Conservation (phyloP, 2,329 filamentous ascomycete species). For the Sporothrix globosa region DNA sequence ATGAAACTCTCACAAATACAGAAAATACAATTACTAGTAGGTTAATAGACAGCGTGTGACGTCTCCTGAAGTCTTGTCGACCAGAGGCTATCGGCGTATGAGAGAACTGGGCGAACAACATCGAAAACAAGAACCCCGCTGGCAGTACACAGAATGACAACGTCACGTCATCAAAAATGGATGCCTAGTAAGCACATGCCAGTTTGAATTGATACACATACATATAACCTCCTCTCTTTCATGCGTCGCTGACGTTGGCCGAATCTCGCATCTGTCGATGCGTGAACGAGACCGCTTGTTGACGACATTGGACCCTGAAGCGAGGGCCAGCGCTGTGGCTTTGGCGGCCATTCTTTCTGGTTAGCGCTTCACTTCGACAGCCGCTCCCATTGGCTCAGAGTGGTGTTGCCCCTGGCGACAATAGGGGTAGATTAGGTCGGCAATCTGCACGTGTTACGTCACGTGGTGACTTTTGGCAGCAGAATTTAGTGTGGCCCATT, state of each 20-base stretch:
- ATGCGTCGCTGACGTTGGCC: background rate
- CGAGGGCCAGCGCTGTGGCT: background rate
- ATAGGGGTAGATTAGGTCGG: background rate
- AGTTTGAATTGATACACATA: too few species aligned
- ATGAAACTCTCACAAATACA: too few species aligned
- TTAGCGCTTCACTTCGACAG: background rate
- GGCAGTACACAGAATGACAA: too few species aligned
- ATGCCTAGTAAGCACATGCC: too few species aligned
- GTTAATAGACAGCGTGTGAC: too few species aligned
- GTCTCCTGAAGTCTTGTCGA: too few species aligned
- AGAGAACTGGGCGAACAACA: too few species aligned
- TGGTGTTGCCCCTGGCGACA: conserved; percentile 26
- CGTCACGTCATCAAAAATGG: too few species aligned
- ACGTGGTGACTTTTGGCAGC: background rate
- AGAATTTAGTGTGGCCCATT: conserved; percentile 2
- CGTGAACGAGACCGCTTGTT: background rate
- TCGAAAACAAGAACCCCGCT: too few species aligned
- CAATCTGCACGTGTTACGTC: background rate
- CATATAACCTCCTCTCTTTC: background rate
- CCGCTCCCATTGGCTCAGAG: background rate
- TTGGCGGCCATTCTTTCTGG: background rate
- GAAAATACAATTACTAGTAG: too few species aligned
- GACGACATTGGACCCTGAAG: background rate
- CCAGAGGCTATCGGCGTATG: too few species aligned
- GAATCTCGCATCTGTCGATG: background rate